Evolutionary conservation across 1,284 basidiomycete species (phyloP).

Genomic region (Somion occarium): DNA sequence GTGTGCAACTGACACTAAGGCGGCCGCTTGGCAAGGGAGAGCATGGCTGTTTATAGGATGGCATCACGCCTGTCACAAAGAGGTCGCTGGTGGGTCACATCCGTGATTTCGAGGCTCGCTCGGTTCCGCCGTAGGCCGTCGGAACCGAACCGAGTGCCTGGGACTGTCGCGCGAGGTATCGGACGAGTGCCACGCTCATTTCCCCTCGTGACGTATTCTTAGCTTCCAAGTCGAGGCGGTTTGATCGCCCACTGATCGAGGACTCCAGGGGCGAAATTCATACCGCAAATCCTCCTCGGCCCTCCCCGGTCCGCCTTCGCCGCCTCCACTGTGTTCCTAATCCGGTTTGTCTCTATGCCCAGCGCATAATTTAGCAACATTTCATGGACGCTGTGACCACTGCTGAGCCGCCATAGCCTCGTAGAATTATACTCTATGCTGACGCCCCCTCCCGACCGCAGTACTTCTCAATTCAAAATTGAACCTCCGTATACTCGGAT

Average conservation of each 20-base stretch:
- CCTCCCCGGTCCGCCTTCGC: background rate
- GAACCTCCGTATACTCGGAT: too few relatives aligned
- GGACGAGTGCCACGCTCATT: conserved; percentile 12
- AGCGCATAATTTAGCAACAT: too few relatives aligned
- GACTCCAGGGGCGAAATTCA: conserved; percentile 1
- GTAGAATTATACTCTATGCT: too few relatives aligned
- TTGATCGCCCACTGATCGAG: conserved; percentile 14
- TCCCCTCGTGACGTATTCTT: conserved; percentile 23
- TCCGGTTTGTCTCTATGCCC: background rate
- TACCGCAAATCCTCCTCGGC: background rate
- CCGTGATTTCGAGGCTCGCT: too few relatives aligned
- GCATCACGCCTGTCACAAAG: too few relatives aligned
- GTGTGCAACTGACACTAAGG: too few relatives aligned
- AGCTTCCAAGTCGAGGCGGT: conserved; percentile 13
- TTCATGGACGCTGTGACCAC: too few relatives aligned
- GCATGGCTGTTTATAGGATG: too few relatives aligned
- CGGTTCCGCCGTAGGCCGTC: conserved; percentile 5
- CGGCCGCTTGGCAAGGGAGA: too few relatives aligned
- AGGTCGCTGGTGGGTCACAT: too few relatives aligned
- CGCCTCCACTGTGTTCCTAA: background rate
- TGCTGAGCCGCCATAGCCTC: background rate
- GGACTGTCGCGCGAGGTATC: conserved; percentile 14
- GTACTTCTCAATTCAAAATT: background rate
- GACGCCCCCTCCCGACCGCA: background rate
- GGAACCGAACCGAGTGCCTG: conserved; percentile 8